A percentile compares a stretch with the other conserved stretches of the same genome.
Conservation (phyloP, 768 basidiomycete genomes). For the Rossbeevera mucosa region DNA sequence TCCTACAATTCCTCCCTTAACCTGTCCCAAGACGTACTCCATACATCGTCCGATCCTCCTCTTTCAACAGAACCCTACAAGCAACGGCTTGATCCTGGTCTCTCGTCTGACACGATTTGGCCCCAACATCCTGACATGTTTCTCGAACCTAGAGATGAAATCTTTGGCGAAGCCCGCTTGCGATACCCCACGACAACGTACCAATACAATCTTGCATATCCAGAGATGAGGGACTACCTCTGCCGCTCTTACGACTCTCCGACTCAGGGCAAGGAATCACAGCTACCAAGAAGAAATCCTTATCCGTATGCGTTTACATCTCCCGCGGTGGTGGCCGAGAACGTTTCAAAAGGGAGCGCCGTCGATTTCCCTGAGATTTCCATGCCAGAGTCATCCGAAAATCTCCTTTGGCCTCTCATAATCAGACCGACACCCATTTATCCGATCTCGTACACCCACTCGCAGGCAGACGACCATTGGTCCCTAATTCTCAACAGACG, state of each 20-base stretch:
- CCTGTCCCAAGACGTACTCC: conserved; percentile 29
- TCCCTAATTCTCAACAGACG: not conserved
- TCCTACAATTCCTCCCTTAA: conserved; percentile 13
- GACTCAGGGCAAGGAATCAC: conserved; percentile 9
- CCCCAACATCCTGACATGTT: conserved; percentile 10
- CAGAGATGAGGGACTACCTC: conserved; percentile 4
- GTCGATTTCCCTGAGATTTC: not conserved
- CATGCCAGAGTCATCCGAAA: conserved; percentile 6
- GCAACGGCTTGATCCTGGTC: not conserved
- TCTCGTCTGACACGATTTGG: conserved; percentile 17
- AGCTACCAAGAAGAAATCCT: conserved; percentile 8
- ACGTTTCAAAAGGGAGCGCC: conserved; percentile 1
- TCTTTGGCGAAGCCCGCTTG: conserved; percentile 8
- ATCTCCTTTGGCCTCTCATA: conserved; percentile 16
- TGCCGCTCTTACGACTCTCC: conserved; percentile 5
- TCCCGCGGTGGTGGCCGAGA: conserved; percentile 2
- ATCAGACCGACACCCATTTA: conserved; percentile 29
- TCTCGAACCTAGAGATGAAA: conserved; percentile 3
- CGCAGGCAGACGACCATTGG: not conserved
- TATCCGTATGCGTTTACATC: conserved; percentile 5
- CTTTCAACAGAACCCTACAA: conserved; percentile 18
- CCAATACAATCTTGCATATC: conserved; percentile 6
- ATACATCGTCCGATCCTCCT: conserved; percentile 24
- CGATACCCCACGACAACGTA: conserved; percentile 3
- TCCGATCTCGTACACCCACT: conserved; percentile 20